A percentile compares a stretch with the other conserved stretches of the same genome.
These are phyloP conservation scores for Neonectria magnoliae DNA, from an alignment of 2,329 filamentous ascomycete genomes.

Conservation along the genomic window DNA sequence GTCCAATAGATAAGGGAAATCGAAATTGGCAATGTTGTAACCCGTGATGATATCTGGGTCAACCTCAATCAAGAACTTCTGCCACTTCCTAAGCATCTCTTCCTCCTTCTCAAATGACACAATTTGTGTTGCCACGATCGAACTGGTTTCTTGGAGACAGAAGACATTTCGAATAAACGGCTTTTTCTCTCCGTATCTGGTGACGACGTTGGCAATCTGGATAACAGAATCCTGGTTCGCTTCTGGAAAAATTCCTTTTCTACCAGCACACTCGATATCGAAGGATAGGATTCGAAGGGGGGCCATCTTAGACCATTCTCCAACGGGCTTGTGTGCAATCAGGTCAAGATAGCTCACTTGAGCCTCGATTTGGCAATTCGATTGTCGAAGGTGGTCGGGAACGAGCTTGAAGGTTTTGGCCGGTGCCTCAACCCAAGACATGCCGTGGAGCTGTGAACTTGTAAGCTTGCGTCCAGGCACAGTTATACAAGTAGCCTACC, in stretches of 20 bases:
- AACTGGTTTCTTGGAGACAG: constrained; percentile 88
- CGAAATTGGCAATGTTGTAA: constrained; percentile 99
- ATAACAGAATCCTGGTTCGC: constrained; percentile 93
- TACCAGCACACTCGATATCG: constrained; percentile 97
- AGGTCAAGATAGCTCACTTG: constrained; percentile 83
- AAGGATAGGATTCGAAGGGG: constrained; percentile 93
- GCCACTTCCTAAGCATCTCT: constrained; percentile 93
- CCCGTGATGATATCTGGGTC: constrained; percentile 98
- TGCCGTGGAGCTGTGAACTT: constrained; percentile 76
- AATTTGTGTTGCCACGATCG: constrained; percentile 95
- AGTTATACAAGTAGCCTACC: constrained; percentile 54
- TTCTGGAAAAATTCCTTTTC: constrained; percentile 97
- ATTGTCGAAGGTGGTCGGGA: constrained; percentile 74
- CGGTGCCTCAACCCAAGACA: constrained; percentile 96
- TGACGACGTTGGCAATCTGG: constrained; percentile 97
- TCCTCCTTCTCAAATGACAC: constrained; percentile 84
- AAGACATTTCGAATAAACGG: constrained; percentile 98
- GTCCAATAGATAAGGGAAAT: constrained; percentile 95
- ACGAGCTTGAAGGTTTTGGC: constrained; percentile 78
- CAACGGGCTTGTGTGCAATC: constrained; percentile 86
- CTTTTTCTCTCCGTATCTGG: constrained; percentile 92
- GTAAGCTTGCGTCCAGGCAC: constrained; percentile 28
- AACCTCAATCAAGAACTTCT: constrained; percentile 86
- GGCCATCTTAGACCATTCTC: constrained; percentile 98
- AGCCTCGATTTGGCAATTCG: constrained; percentile 96